Evolutionary conservation across 495 filamentous ascomycete genomes (phyloP).

Genomic region (Xylaria castorea): DNA sequence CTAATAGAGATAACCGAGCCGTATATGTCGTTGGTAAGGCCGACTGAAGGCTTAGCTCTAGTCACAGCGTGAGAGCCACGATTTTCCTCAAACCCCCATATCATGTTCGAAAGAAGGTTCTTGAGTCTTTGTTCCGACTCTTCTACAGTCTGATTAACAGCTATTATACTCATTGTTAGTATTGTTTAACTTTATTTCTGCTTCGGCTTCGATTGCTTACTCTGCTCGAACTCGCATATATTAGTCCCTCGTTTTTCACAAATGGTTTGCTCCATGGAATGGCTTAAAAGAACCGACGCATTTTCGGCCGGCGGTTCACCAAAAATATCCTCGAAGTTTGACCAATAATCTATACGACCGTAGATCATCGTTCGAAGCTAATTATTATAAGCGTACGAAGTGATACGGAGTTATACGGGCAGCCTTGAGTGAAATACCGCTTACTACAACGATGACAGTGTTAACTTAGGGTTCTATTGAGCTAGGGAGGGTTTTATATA

Average conservation of each 20-base stretch:
- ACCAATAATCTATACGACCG: constrained; percentile 2
- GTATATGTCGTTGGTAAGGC: not conserved
- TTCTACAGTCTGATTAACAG: not conserved
- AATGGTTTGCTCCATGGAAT: not conserved
- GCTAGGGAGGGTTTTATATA: not conserved
- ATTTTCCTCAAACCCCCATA: not conserved
- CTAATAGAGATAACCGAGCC: not conserved
- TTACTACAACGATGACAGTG: not conserved
- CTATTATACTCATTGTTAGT: not conserved
- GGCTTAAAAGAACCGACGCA: not conserved
- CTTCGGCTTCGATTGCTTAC: not conserved
- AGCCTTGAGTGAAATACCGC: not conserved
- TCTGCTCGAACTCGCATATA: not conserved
- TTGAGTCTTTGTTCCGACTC: not conserved
- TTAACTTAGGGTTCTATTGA: not conserved
- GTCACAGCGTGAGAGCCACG: not conserved
- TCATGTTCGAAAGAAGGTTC: not conserved
- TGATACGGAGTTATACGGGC: not conserved
- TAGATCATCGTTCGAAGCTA: constrained; percentile 4
- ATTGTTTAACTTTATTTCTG: not conserved
- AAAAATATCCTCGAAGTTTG: not conserved
- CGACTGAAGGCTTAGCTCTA: not conserved
- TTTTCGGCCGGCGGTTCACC: not conserved
- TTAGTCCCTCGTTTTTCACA: not conserved
- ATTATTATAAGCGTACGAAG: not conserved